Percentiles rank a stretch among this genome's conserved stretches.
Evolutionary conservation across 441 rosid species (phyloP).

Genomic region (Pelargonium australe): DNA sequence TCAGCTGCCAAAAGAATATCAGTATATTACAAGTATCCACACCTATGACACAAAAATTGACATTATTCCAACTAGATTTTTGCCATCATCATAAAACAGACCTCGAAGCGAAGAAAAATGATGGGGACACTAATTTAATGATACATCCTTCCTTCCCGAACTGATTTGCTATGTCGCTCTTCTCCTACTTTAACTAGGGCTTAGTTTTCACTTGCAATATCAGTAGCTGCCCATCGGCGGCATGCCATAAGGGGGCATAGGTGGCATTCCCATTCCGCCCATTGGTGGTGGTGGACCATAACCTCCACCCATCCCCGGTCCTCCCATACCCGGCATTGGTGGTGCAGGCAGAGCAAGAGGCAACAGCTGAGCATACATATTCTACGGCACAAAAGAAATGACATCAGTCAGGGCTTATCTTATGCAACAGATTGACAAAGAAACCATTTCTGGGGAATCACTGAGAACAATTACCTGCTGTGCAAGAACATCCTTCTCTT

Average conservation of each 20-base stretch:
- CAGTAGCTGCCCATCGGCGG: constrained; percentile 90
- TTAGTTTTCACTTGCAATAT: constrained; percentile 25
- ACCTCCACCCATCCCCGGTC: constrained; percentile 56
- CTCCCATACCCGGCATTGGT: constrained; percentile 96
- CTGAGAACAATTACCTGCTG: constrained; percentile 59
- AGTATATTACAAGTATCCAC: background rate
- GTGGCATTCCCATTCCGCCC: constrained; percentile 92
- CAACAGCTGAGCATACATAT: constrained; percentile 93
- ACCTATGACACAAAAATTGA: constrained; percentile 8
- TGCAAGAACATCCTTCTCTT: constrained; percentile 82
- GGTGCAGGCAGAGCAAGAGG: constrained; percentile 98
- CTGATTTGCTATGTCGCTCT: constrained; percentile 14
- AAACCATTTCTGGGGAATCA: background rate
- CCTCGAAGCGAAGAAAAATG: constrained; percentile 15
- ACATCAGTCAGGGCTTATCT: background rate
- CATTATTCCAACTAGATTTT: background rate
- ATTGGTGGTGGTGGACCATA: constrained; percentile 63
- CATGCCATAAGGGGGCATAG: constrained; percentile 93
- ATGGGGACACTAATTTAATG: constrained; percentile 23
- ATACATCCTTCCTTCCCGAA: background rate
- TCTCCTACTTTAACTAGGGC: constrained; percentile 13
- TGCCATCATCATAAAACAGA: constrained; percentile 20
- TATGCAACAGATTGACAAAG: background rate
- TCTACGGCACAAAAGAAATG: constrained; percentile 41
- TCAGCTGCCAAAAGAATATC: background rate